A percentile compares a stretch with the other conserved stretches of the same genome.
These are phyloP conservation scores for Calonectria fujianensis DNA, from an alignment of 2,329 filamentous ascomycete species.

Conservation along the genomic window DNA sequence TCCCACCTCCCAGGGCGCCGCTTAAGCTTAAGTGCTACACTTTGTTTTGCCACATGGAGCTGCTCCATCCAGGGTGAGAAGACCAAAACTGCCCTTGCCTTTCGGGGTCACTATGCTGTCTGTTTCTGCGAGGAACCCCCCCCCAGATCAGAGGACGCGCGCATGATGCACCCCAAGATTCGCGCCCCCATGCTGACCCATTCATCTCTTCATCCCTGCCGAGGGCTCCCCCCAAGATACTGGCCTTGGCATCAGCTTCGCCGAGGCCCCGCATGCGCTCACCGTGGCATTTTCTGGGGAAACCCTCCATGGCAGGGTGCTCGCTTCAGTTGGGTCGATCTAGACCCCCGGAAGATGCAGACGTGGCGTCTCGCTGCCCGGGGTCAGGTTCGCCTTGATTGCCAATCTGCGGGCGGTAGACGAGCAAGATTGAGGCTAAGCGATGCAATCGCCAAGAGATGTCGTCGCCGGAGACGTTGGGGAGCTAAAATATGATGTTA, in stretches of 20 bases:
- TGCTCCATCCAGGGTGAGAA: not conserved
- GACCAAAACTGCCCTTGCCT: not conserved
- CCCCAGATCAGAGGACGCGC: conserved; percentile 4
- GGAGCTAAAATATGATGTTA: not conserved
- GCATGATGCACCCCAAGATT: conserved; percentile 23
- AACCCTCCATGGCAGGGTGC: not conserved
- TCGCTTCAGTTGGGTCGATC: conserved; percentile 11
- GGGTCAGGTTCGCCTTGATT: conserved; percentile 2
- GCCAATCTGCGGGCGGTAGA: not conserved
- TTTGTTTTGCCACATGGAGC: conserved; percentile 18
- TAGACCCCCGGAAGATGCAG: not conserved
- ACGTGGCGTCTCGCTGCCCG: conserved; percentile 17
- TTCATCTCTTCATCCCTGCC: not conserved
- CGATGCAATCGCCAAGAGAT: conserved; percentile 16
- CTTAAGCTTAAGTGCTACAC: conserved; percentile 10
- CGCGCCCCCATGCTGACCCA: not conserved
- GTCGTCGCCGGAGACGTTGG: not conserved
- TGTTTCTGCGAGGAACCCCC: not conserved
- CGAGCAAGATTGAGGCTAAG: not conserved
- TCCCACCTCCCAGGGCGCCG: not conserved
- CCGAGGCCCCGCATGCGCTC: conserved; percentile 18
- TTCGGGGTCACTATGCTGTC: not conserved
- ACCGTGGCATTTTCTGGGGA: conserved; percentile 18
- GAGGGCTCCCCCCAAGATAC: not conserved
- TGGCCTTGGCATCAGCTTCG: not conserved